Evolutionary conservation across 768 basidiomycete genomes (phyloP).

Genomic region (Nidularia sp.): DNA sequence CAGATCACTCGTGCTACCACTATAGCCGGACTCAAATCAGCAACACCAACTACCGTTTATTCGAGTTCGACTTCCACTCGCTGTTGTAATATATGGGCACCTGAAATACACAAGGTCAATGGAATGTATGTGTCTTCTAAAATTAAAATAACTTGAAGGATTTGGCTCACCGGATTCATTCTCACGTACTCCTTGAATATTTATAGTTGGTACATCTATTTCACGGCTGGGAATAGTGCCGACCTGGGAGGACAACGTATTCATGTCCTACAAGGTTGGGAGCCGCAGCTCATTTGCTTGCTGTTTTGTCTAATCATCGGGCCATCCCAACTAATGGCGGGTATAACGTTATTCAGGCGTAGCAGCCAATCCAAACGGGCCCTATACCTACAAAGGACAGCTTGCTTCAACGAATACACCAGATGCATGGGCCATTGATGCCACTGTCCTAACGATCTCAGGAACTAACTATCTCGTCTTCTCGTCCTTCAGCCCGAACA

Average conservation of each 20-base stretch:
- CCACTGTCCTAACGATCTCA: background rate
- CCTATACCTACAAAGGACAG: background rate
- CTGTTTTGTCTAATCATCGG: no score
- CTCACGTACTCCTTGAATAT: background rate
- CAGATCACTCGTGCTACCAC: conserved; percentile 13
- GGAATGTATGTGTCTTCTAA: no score
- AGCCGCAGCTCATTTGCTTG: no score
- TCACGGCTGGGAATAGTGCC: background rate
- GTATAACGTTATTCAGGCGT: background rate
- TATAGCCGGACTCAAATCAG: conserved; percentile 7
- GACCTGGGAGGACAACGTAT: background rate
- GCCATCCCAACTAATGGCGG: no score
- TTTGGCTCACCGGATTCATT: background rate
- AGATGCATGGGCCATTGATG: background rate
- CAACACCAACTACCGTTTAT: conserved; percentile 8
- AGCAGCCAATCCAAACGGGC: background rate
- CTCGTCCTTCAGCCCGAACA: conserved; percentile 1
- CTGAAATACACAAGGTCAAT: no score
- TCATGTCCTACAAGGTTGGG: background rate
- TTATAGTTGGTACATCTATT: background rate
- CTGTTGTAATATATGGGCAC: conserved; percentile 3
- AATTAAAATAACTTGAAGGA: no score
- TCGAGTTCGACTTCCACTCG: background rate
- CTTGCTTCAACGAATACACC: background rate
- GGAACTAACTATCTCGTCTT: conserved; percentile 2